These are phyloP conservation scores for Cetraspora pellucida DNA, from an alignment of 192 early-diverging fungal genomes.

Conservation along the genomic window DNA sequence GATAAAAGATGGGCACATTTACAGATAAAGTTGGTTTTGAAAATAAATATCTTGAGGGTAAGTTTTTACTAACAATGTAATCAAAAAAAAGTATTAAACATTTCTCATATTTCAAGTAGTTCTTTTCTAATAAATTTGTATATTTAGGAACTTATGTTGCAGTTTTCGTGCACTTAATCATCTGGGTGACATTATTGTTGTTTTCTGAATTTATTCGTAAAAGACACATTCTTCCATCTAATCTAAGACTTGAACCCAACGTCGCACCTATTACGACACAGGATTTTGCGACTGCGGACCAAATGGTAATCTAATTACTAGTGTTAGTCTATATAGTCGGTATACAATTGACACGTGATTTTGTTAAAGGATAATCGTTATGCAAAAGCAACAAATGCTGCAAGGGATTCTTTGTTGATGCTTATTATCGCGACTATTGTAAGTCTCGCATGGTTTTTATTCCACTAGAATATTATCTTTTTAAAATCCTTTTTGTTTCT, in stretches of 20 bases:
- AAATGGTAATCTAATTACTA: background rate
- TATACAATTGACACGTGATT: too few relatives aligned
- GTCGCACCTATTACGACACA: too few relatives aligned
- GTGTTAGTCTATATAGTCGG: background rate
- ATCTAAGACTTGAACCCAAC: background rate
- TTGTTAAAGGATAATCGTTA: background rate
- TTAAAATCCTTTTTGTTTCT: background rate
- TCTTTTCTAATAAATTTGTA: background rate
- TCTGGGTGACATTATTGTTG: background rate
- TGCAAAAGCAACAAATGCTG: background rate
- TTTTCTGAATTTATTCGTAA: background rate
- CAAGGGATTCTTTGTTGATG: constrained; percentile 1
- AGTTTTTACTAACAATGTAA: too few relatives aligned
- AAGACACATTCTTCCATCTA: background rate
- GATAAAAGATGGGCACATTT: background rate
- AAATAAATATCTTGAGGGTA: background rate
- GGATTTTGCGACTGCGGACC: background rate
- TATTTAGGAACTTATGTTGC: background rate
- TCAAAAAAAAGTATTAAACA: background rate
- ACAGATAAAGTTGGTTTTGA: background rate
- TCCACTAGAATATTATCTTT: too few relatives aligned
- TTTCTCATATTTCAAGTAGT: background rate
- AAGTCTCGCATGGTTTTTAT: background rate
- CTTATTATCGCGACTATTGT: background rate
- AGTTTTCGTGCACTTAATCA: background rate